Conservation (phyloP, 1,139 yeast species). For the Protomyces inundatus region DNA sequence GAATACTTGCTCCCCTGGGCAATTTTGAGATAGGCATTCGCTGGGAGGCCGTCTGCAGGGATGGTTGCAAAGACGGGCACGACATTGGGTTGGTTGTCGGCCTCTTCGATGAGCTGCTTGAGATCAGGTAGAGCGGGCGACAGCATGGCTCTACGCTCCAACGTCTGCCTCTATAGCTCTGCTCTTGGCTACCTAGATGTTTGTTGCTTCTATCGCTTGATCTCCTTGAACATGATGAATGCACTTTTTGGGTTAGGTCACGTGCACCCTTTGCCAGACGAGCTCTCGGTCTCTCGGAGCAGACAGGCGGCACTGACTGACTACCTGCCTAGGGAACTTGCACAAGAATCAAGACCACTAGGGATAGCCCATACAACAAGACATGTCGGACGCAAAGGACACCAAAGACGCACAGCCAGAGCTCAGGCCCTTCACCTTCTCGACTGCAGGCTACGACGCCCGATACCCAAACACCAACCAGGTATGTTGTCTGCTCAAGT, state of each 20-base stretch:
- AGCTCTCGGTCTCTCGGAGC: too few species aligned
- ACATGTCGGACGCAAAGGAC: constrained; percentile 24
- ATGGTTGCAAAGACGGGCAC: constrained; percentile 76
- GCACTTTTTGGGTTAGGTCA: too few species aligned
- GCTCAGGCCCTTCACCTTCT: constrained; percentile 24
- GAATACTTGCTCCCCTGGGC: constrained; percentile 52
- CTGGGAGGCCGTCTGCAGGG: constrained; percentile 74
- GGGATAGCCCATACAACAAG: not conserved
- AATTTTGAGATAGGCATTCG: constrained; percentile 78
- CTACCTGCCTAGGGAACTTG: too few species aligned
- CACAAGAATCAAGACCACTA: too few species aligned
- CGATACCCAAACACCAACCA: constrained; percentile 27
- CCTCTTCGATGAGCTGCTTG: constrained; percentile 43
- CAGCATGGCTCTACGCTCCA: not conserved
- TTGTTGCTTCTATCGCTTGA: not conserved
- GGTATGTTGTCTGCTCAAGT: constrained; percentile 7
- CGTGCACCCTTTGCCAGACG: too few species aligned
- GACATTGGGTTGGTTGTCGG: constrained; percentile 45
- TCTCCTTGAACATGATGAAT: not conserved
- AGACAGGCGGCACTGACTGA: too few species aligned
- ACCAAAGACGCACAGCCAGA: constrained; percentile 16
- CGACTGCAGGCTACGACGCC: constrained; percentile 28
- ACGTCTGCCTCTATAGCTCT: too few species aligned
- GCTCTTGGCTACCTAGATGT: too few species aligned
- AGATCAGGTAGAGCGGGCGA: constrained; percentile 54